Percentiles rank a stretch among this genome's conserved stretches.
phyloP scores from a whole-genome alignment of 2,329 filamentous ascomycete genomes.

The Anthostomella pinea region DNA sequence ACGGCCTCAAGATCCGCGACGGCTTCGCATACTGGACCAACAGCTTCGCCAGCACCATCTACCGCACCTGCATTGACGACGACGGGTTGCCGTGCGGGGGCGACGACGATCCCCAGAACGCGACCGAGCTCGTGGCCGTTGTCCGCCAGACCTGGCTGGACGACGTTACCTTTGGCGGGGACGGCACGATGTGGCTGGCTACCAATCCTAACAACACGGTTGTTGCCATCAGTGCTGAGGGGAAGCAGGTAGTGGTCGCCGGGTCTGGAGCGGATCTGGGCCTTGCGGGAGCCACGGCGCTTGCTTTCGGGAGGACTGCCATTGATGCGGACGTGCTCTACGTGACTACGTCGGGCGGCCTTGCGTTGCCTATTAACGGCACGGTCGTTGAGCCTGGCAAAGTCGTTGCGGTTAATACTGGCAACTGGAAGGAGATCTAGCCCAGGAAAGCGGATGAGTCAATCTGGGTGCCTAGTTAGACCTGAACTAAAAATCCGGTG shows the following conservation, averaged over 20 bases:
- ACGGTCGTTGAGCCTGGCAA: background rate
- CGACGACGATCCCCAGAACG: background rate
- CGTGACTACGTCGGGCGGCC: background rate
- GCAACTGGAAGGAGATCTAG: background rate
- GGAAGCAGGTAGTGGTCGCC: background rate
- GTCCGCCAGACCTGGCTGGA: background rate
- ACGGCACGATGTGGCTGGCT: background rate
- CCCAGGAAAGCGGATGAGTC: background rate
- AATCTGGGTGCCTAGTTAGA: no score
- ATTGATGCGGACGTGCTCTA: background rate
- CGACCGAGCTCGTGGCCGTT: background rate
- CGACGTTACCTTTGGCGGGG: background rate
- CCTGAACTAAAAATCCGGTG: no score
- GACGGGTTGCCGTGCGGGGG: background rate
- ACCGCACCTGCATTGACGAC: background rate
- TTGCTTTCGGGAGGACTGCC: background rate
- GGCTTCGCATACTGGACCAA: background rate
- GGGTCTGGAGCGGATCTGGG: background rate
- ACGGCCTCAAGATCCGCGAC: background rate
- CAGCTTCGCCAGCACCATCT: constrained; percentile 1
- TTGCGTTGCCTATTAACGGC: background rate
- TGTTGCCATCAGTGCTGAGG: background rate
- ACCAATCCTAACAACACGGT: background rate
- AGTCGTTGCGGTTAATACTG: background rate
- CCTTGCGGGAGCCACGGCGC: background rate